A percentile compares a stretch with the other conserved stretches of the same genome.
phyloP scores from a whole-genome alignment of 1,284 basidiomycete genomes.

The Caloboletus firmus region DNA sequence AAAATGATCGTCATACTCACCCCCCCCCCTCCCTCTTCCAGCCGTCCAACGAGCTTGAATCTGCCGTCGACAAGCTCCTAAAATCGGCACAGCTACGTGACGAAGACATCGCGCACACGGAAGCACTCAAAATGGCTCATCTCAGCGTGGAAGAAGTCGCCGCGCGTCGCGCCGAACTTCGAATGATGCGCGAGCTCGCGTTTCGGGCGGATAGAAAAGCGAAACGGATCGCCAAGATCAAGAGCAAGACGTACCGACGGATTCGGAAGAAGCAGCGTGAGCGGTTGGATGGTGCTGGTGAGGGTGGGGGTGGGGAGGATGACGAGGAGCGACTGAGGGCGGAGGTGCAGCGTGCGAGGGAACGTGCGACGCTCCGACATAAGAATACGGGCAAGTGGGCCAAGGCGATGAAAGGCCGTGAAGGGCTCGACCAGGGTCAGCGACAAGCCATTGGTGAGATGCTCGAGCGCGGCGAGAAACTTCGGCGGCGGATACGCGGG shows the following conservation, averaged over 20 bases:
- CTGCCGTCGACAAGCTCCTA: constrained; percentile 73
- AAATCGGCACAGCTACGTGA: constrained; percentile 80
- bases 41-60: constrained; percentile 72
- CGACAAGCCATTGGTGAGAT: constrained; percentile 77
- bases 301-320: constrained; percentile 46
- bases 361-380: constrained; percentile 84
- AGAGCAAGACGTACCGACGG: constrained; percentile 90
- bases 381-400: constrained; percentile 84
- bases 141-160: constrained; percentile 83
- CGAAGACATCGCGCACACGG: constrained; percentile 70
- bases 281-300: constrained; percentile 51
- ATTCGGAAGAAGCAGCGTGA: constrained; percentile 80
- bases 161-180: constrained; percentile 76
- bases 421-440: constrained; percentile 63
- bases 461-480: constrained; percentile 70
- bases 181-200: constrained; percentile 89
- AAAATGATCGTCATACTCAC: background rate
- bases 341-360: constrained; percentile 78
- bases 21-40: background rate
- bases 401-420: constrained; percentile 63
- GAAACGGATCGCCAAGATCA: constrained; percentile 91
- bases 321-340: constrained; percentile 61
- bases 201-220: constrained; percentile 93
- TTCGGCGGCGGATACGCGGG: constrained; percentile 72
- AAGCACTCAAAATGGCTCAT: constrained; percentile 81